These are phyloP conservation scores for Geotrichum klebahnii DNA, from an alignment of 1,139 yeast genomes.

Conservation along the genomic window DNA sequence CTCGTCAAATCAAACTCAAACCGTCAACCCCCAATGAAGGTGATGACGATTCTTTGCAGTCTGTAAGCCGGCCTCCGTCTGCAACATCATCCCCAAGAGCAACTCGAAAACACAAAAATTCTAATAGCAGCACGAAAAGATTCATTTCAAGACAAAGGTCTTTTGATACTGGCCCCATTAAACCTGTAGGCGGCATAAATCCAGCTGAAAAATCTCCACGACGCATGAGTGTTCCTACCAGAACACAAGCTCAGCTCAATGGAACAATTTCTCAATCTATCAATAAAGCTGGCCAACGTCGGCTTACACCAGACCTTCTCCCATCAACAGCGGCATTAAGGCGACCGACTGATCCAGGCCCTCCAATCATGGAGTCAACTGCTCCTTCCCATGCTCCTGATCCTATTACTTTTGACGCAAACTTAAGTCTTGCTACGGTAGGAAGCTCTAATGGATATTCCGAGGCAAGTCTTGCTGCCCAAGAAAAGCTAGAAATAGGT, in stretches of 20 bases:
- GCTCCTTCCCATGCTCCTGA: not conserved
- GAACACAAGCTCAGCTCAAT: not conserved
- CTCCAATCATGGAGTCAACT: slow-evolving; percentile 2
- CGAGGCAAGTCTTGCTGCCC: slow-evolving; percentile 15
- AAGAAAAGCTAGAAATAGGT: slow-evolving; percentile 23
- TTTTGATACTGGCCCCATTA: slow-evolving; percentile 10
- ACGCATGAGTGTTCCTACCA: slow-evolving; percentile 15
- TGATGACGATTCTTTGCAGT: slow-evolving; percentile 22
- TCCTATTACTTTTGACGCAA: not conserved
- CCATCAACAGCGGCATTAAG: not conserved
- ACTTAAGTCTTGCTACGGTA: not conserved
- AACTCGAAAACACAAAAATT: slow-evolving; percentile 14
- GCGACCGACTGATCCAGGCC: slow-evolving; percentile 16
- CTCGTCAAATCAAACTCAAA: slow-evolving; percentile 32
- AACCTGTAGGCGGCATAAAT: not conserved
- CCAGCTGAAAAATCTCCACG: slow-evolving; percentile 10
- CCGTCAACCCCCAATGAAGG: slow-evolving; percentile 21
- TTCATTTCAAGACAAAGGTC: slow-evolving; percentile 14
- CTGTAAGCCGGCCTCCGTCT: slow-evolving; percentile 25
- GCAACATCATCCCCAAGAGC: slow-evolving; percentile 27
- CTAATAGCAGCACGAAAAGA: slow-evolving; percentile 12
- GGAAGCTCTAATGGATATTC: not conserved
- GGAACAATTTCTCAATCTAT: not conserved
- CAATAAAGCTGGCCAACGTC: not conserved
- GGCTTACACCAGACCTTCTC: slow-evolving; percentile 6